Base-by-base conservation (phyloP, 2,329 filamentous ascomycete species). In the Ceratocystis lukuohia region DNA sequence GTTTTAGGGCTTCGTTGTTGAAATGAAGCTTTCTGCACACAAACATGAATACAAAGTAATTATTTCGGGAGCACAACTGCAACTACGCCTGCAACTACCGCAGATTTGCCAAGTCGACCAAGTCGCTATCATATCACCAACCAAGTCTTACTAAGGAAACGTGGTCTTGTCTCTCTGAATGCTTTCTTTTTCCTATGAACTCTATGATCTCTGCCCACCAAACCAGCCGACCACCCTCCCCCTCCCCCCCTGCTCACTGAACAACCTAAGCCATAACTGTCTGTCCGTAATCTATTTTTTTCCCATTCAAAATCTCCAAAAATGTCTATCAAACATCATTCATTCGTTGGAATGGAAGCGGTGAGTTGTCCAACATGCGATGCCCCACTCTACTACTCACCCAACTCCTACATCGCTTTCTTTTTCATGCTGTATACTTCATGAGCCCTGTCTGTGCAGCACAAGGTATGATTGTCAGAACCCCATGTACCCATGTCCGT, bases 401-500 rank as follows among this genome's bases (percentile, higher is more conserved):
- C 56, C 56, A 59, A 37, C 56, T 59, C 56, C 56, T 59, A 59
- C 8, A 59, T 37, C 56, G 28, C 56, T n/a, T n/a, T 59, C 56
- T 59, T 59, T 59, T 59, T 59, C 56, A 59, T 59, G 56, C 56
- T 37, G 20, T 30, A 17, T 59, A n/a, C 46, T 41, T 48, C 44
- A 63, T 63, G 46, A 45, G 44, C 25, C 61, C 50, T 48, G 44
- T 63, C 46, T 33, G 44, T 46, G 46, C 37, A 48, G 61, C 41
- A 63, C 28, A 59, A 48, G 44, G 61, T 63, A 62, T 62, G 61
- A 62, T 62, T 62, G 44, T 59, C 56, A 59, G 15, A n/a, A 30
- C 56, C 30, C 56, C 56, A 7, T 59, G 56, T 8, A 59, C 30
- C 56, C 56, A 59, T 59, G 56, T n/a, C 10, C 15, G 30, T 59